A percentile compares a stretch with the other conserved stretches of the same genome.
Conservation (phyloP, 495 filamentous ascomycete genomes). For the Trypethelium eluteriae region DNA sequence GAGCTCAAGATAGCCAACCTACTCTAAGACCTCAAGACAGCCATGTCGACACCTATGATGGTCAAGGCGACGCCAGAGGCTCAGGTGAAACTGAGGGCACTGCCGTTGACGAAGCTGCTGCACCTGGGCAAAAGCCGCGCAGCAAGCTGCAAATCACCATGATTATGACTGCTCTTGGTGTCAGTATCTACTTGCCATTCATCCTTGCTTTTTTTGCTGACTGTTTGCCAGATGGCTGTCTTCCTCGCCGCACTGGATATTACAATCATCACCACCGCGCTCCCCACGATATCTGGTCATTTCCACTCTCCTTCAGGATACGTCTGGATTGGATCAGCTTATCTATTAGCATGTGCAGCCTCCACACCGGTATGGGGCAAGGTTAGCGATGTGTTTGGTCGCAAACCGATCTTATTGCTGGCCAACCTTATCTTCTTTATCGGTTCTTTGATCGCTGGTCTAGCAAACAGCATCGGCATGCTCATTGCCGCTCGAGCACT, state of each 20-base stretch:
- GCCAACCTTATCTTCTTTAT: slow-evolving; percentile 70
- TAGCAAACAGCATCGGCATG: slow-evolving; percentile 62
- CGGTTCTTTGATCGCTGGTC: slow-evolving; percentile 62
- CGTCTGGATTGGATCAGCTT: slow-evolving; percentile 49
- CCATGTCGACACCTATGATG: too few species aligned
- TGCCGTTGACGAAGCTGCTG: not conserved
- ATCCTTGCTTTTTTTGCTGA: not conserved
- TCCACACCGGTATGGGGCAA: slow-evolving; percentile 75
- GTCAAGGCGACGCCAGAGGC: not conserved
- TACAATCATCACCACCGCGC: slow-evolving; percentile 46
- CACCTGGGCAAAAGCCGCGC: slow-evolving; percentile 7
- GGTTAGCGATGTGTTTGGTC: slow-evolving; percentile 76
- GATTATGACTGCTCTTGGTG: slow-evolving; percentile 31
- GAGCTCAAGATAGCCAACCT: too few species aligned
- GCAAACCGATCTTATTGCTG: slow-evolving; percentile 68
- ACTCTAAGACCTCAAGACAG: too few species aligned
- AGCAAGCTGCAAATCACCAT: slow-evolving; percentile 30
- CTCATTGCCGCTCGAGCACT: slow-evolving; percentile 67
- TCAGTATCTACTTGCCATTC: slow-evolving; percentile 5
- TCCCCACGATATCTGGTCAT: slow-evolving; percentile 43
- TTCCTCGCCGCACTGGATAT: slow-evolving; percentile 37
- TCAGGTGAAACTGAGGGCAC: not conserved
- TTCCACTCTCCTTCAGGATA: slow-evolving; percentile 44
- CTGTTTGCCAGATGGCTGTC: slow-evolving; percentile 29
- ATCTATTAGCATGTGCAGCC: slow-evolving; percentile 57